phyloP scores from a whole-genome alignment of 768 basidiomycete species.

The Tricholoma matsutake region DNA sequence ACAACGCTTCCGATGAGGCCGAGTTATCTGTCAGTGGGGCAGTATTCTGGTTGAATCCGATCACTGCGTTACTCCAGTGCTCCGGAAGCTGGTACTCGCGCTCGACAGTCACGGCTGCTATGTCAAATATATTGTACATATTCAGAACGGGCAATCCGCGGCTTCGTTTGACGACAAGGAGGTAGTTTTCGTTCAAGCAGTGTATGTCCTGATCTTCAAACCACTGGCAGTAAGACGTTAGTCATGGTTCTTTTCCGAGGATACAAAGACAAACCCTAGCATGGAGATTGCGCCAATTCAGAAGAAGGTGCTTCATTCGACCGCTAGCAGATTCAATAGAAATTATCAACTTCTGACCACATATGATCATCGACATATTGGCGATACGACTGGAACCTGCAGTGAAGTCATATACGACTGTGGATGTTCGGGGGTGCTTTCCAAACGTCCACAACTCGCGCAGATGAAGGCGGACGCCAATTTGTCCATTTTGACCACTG shows the following conservation, averaged over 20 bases:
- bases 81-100: constrained; percentile 58
- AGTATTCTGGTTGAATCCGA: constrained; percentile 49
- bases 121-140: constrained; percentile 45
- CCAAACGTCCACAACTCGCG: constrained; percentile 54
- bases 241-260: neutral
- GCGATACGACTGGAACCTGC: constrained; percentile 35
- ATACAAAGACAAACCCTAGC: constrained; percentile 35
- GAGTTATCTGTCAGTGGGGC: constrained; percentile 36
- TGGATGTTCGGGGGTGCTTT: constrained; percentile 46
- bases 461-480: constrained; percentile 47
- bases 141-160: constrained; percentile 36
- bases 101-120: constrained; percentile 37
- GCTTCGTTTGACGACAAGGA: constrained; percentile 40
- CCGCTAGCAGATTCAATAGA: constrained; percentile 41
- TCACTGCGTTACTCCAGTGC: constrained; percentile 43
- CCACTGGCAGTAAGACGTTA: constrained; percentile 34
- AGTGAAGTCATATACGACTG: constrained; percentile 39
- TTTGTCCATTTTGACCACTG: constrained; percentile 38
- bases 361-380: constrained; percentile 35
- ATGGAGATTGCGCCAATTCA: constrained; percentile 49
- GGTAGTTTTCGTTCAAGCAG: constrained; percentile 41
- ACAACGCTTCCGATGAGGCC: constrained; percentile 44
- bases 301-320: constrained; percentile 41
- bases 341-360: constrained; percentile 41
- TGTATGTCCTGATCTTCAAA: constrained; percentile 46